A percentile compares a stretch with the other conserved stretches of the same genome.
These are phyloP conservation scores for Ceratobasidium sp. DNA, from an alignment of 1,284 basidiomycete species.

Conservation along the genomic window DNA sequence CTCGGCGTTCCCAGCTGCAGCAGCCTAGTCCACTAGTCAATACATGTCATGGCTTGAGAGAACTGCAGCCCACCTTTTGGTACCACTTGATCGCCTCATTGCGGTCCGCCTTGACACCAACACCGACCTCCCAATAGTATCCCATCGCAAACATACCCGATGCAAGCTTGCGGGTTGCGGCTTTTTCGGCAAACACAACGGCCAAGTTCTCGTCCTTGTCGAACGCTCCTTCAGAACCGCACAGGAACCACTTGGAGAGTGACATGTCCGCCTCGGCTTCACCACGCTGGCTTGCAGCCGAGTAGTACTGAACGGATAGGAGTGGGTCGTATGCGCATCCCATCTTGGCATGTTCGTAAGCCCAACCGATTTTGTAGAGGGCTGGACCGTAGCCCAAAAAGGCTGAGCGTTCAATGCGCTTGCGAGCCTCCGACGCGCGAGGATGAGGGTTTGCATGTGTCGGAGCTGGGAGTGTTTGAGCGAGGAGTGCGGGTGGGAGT, in stretches of 20 bases:
- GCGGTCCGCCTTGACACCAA: constrained; percentile 49
- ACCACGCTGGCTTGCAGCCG: constrained; percentile 78
- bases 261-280: constrained; percentile 96
- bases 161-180: constrained; percentile 77
- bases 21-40: constrained; percentile 54
- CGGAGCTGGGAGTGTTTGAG: constrained; percentile 58
- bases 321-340: constrained; percentile 89
- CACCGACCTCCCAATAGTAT: constrained; percentile 80
- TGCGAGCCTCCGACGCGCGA: constrained; percentile 57
- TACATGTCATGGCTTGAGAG: not conserved
- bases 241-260: constrained; percentile 93
- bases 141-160: constrained; percentile 94
- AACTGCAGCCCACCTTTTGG: constrained; percentile 43
- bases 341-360: constrained; percentile 88
- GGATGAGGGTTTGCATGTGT: constrained; percentile 47
- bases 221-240: constrained; percentile 77
- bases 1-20: constrained; percentile 56
- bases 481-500: constrained; percentile 61
- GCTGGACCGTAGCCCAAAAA: constrained; percentile 87
- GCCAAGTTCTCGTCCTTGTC: constrained; percentile 90
- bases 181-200: constrained; percentile 88
- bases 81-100: constrained; percentile 51
- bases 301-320: constrained; percentile 91
- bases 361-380: constrained; percentile 91
- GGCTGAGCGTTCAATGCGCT: constrained; percentile 79